Evolutionary conservation across 176 grass and related monocot species (phyloP).

Genomic region (Neostapfia colusana): DNA sequence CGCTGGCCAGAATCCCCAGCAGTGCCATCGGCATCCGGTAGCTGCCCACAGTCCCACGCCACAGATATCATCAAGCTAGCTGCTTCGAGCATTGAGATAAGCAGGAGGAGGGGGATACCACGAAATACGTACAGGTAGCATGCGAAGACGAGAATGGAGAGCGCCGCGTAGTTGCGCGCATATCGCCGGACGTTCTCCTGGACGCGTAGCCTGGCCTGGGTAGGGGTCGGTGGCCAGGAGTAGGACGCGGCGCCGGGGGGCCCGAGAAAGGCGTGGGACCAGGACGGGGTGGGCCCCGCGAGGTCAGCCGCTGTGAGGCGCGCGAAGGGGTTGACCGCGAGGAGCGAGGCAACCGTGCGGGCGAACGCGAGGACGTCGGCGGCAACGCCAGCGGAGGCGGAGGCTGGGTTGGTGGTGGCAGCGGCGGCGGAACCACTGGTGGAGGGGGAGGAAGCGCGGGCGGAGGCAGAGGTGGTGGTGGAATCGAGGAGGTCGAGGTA

Average conservation of each 20-base stretch:
- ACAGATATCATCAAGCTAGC: not conserved
- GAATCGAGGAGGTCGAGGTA: conserved; percentile 86
- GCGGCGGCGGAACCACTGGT: not conserved
- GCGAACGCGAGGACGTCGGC: conserved; percentile 56
- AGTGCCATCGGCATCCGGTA: conserved; percentile 83
- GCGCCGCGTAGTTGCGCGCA: conserved; percentile 71
- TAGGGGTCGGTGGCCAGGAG: conserved; percentile 41
- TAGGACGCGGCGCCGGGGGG: conserved; percentile 31
- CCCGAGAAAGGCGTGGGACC: conserved; percentile 57
- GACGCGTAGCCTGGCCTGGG: conserved; percentile 76
- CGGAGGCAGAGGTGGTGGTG: no score
- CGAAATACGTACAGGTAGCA: conserved; percentile 63
- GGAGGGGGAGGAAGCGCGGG: not conserved
- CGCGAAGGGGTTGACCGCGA: conserved; percentile 65
- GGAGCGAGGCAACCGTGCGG: conserved; percentile 69
- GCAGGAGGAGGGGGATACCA: not conserved
- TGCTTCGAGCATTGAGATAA: conserved; percentile 8
- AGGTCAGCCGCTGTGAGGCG: conserved; percentile 43
- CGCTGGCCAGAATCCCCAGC: conserved; percentile 61
- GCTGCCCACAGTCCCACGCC: conserved; percentile 45
- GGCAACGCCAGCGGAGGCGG: conserved; percentile 15
- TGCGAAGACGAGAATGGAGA: conserved; percentile 69
- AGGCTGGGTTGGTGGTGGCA: not conserved
- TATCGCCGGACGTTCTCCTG: conserved; percentile 94
- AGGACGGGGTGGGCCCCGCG: conserved; percentile 65